Conservation (phyloP, 2,329 filamentous ascomycete genomes). For the Ascochyta lentis region DNA sequence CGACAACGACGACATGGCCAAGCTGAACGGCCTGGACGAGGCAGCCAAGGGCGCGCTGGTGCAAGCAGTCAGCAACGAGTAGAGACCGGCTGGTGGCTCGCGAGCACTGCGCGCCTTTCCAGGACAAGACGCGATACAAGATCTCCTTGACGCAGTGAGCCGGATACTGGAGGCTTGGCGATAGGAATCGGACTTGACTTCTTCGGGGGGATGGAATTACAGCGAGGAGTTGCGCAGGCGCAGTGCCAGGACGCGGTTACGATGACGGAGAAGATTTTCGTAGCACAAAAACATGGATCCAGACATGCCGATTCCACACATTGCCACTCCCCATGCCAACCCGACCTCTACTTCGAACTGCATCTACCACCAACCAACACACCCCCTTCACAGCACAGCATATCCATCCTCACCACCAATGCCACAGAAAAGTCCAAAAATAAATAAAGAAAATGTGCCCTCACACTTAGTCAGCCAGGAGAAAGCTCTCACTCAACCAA, state of each 20-base stretch:
- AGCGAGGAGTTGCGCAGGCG: background rate
- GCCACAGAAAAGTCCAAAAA: background rate
- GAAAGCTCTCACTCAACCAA: constrained; percentile 41
- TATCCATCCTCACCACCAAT: too few species aligned
- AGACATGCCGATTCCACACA: too few species aligned
- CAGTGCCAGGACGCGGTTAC: background rate
- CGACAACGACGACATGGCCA: constrained; percentile 43
- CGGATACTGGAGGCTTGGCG: background rate
- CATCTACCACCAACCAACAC: too few species aligned
- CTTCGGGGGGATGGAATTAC: background rate
- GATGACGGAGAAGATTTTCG: too few species aligned
- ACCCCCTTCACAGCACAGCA: too few species aligned
- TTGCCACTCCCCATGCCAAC: too few species aligned
- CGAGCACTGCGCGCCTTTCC: background rate
- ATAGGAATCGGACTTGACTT: background rate
- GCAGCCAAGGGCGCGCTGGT: constrained; percentile 44
- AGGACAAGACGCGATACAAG: background rate
- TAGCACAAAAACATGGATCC: too few species aligned
- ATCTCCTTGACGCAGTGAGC: background rate
- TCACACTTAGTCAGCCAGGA: constrained; percentile 45
- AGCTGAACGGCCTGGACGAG: constrained; percentile 45
- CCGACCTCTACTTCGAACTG: too few species aligned
- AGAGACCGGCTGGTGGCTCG: background rate
- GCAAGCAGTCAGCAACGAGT: constrained; percentile 26
- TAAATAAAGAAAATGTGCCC: constrained; percentile 34